phyloP scores from a whole-genome alignment of 129 eudicot genomes.

The Escallonia herrerae region DNA sequence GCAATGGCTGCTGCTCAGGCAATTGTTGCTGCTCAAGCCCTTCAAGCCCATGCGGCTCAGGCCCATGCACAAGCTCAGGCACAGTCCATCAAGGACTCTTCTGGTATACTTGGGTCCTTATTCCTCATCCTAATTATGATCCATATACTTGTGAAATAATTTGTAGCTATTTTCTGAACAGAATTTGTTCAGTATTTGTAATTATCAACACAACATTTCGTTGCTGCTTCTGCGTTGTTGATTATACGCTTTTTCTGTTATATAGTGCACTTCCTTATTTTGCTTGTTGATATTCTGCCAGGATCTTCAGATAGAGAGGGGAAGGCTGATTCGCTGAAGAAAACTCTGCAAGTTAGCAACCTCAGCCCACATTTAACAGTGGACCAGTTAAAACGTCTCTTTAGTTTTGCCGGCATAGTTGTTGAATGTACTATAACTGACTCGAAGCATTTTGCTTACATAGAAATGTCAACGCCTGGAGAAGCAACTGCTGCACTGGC shows the following conservation, averaged over 20 bases:
- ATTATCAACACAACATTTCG: too few species aligned
- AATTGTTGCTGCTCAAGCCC: slow-evolving; percentile 98
- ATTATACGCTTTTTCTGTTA: too few species aligned
- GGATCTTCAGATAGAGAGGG: slow-evolving; percentile 49
- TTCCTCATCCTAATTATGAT: background rate
- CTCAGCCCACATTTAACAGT: slow-evolving; percentile 85
- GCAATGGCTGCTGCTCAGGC: slow-evolving; percentile 99
- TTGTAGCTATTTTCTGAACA: background rate
- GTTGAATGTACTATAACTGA: slow-evolving; percentile 81
- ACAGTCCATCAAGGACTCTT: slow-evolving; percentile 44
- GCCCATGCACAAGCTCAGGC: slow-evolving; percentile 47
- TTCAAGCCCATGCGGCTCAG: slow-evolving; percentile 91
- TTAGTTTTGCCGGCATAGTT: slow-evolving; percentile 83
- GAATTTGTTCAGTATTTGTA: too few species aligned
- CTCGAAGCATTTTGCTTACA: slow-evolving; percentile 88
- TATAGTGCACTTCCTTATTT: background rate
- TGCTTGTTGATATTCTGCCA: slow-evolving; percentile 4
- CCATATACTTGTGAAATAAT: background rate
- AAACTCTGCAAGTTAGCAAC: slow-evolving; percentile 93
- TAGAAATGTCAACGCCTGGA: slow-evolving; percentile 85
- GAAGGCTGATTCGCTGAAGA: slow-evolving; percentile 55
- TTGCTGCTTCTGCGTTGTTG: background rate
- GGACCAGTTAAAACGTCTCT: slow-evolving; percentile 85
- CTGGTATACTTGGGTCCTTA: slow-evolving; percentile 30
- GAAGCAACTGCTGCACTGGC: slow-evolving; percentile 93